Evolutionary conservation across 768 basidiomycete genomes (phyloP), one percentile per base, ranked within the genome.

Genomic region (Calocybe cyanea): DNA sequence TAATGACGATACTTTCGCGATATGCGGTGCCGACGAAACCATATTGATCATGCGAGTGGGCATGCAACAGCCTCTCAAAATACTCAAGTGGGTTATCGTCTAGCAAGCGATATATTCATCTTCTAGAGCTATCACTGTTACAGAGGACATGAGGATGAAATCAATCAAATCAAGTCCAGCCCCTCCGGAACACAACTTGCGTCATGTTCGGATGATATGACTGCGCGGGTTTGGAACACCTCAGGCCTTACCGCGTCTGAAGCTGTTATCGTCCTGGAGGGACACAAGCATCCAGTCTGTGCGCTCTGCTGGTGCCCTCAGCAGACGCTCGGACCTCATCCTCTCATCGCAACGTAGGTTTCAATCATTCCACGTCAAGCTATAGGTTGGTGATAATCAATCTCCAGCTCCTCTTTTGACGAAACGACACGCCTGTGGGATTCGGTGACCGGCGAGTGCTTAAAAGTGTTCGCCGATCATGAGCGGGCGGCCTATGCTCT

Each of bases 341-440:
- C 86, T 43, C 59, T 87, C 6, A 58, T 91, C 10, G 87, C 83
- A 19, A 87, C 89, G 87, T 87, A 57, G 24, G 40, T 7, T 17
- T 38, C n/a, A 25, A 15, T 35, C 40, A 15, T 21, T 18, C 24
- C 32, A 30, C 17, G 9, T 7, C 17, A 38, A 20, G 32, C 3
- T 14, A 40, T 28, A 3, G 51, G 18, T 52, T 51, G 15, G 39
- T 36, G 38, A 24, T 28, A 41, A 24, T 28, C n/a, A n/a, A n/a
- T 11, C 25, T 40, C 2, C 53, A 92, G 87, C 7, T 78, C 83
- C 7, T 89, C 89, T 4, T 91, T 91, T 57, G 92, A 95, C 57
- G 69, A 71, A 10, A 87, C 89, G 1, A 78, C 86, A 3, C 79
- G 88, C 33, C 53, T 95, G 21, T 95, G 92, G 92, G 85, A 93